Conservation (phyloP, 768 basidiomycete genomes). For the Wakefieldia striispora region DNA sequence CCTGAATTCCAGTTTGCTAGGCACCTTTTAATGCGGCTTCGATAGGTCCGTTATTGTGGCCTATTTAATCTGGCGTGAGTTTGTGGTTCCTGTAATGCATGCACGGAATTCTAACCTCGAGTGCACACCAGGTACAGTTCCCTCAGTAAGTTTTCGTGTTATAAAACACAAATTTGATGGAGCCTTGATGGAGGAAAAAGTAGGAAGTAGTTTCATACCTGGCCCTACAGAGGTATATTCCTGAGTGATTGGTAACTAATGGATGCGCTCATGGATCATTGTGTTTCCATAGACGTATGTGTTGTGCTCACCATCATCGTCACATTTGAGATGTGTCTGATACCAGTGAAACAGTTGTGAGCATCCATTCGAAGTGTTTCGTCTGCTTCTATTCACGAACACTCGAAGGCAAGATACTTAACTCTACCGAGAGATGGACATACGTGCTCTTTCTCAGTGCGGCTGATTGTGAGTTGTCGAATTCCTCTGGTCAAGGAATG, state of each 20-base stretch:
- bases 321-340: no score
- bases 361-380: neutral
- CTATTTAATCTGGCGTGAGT: no score
- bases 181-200: neutral
- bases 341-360: no score
- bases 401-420: neutral
- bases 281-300: neutral
- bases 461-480: conserved; percentile 9
- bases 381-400: neutral
- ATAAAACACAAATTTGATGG: neutral
- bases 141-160: neutral
- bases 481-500: no score
- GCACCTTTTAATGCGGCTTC: no score
- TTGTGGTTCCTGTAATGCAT: no score
- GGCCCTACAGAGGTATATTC: neutral
- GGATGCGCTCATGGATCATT: neutral
- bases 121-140: neutral
- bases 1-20: no score
- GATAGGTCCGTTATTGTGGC: no score
- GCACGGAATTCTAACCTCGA: neutral
- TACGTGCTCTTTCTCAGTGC: neutral
- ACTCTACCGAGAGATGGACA: neutral
- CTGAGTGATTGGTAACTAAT: no score
- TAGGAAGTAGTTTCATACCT: neutral
- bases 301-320: no score